Evolutionary conservation across 116 monocot species (phyloP).

Genomic region (Trichopus zeylanicus): DNA sequence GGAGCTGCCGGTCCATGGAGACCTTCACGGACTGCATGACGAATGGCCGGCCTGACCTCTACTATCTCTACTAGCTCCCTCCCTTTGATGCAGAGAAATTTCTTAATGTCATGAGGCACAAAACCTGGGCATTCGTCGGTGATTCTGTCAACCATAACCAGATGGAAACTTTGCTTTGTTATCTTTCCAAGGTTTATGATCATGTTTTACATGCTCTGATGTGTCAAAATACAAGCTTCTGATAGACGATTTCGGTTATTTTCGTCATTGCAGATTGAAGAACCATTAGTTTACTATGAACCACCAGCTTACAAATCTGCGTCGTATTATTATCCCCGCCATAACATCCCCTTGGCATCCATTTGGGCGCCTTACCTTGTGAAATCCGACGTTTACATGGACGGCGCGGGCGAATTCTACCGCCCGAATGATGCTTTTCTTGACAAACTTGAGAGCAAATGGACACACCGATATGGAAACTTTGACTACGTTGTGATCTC

Average conservation of each 20-base stretch:
- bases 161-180: constrained; percentile 46
- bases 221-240: too few species aligned
- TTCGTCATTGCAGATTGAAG: constrained; percentile 26
- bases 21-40: constrained; percentile 44
- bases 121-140: constrained; percentile 52
- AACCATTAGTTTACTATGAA: constrained; percentile 34
- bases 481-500: constrained; percentile 55
- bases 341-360: constrained; percentile 56
- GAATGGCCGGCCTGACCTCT: constrained; percentile 53
- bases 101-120: constrained; percentile 45
- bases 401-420: constrained; percentile 34
- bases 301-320: constrained; percentile 42
- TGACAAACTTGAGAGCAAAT: constrained; percentile 43
- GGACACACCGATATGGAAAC: constrained; percentile 26
- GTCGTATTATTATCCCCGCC: constrained; percentile 35
- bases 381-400: constrained; percentile 46
- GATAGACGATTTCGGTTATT: too few species aligned
- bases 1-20: constrained; percentile 31
- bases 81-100: constrained; percentile 30
- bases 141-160: constrained; percentile 65
- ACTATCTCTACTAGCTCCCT: constrained; percentile 38
- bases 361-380: constrained; percentile 65
- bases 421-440: constrained; percentile 43
- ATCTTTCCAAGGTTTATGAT: constrained; percentile 42
- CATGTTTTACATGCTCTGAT: neutral